Evolutionary conservation across 768 basidiomycete species (phyloP).

Genomic region (Cystobasidium tubakii): DNA sequence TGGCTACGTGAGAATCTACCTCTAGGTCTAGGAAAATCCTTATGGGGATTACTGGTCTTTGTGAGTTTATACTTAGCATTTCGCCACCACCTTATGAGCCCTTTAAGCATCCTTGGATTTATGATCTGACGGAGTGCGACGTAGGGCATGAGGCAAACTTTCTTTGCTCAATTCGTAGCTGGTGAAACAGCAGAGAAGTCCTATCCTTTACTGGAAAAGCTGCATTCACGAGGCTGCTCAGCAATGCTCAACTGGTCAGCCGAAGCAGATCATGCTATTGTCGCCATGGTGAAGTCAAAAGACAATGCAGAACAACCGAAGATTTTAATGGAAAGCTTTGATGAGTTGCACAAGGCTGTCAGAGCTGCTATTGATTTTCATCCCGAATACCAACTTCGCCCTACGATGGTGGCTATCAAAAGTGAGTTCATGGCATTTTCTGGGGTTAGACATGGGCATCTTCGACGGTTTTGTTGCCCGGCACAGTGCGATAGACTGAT

Average conservation of each 20-base stretch:
- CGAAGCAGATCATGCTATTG: conserved; percentile 38
- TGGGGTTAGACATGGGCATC: too few relatives aligned
- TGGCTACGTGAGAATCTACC: conserved; percentile 24
- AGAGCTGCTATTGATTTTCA: not conserved
- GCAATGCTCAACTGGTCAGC: conserved; percentile 45
- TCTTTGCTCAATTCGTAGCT: conserved; percentile 43
- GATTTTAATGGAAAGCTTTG: conserved; percentile 36
- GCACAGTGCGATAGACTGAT: too few relatives aligned
- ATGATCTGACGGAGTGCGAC: too few relatives aligned
- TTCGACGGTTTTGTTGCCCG: too few relatives aligned
- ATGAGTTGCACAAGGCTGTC: conserved; percentile 20
- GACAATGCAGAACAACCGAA: conserved; percentile 34
- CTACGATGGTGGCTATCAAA: conserved; percentile 45
- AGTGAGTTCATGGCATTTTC: not conserved
- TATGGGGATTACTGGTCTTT: conserved; percentile 15
- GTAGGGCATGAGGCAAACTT: conserved; percentile 43
- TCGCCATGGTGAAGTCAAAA: not conserved
- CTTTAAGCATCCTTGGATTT: too few relatives aligned
- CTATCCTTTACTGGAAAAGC: conserved; percentile 22
- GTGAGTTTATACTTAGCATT: too few relatives aligned
- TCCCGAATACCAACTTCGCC: conserved; percentile 31
- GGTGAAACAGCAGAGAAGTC: conserved; percentile 36
- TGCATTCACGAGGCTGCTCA: conserved; percentile 6
- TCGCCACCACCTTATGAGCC: too few relatives aligned
- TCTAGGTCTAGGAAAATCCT: conserved; percentile 2